These are phyloP conservation scores for Rhizoclosmatium globosum DNA, from an alignment of 192 early-diverging fungal species.

Conservation along the genomic window DNA sequence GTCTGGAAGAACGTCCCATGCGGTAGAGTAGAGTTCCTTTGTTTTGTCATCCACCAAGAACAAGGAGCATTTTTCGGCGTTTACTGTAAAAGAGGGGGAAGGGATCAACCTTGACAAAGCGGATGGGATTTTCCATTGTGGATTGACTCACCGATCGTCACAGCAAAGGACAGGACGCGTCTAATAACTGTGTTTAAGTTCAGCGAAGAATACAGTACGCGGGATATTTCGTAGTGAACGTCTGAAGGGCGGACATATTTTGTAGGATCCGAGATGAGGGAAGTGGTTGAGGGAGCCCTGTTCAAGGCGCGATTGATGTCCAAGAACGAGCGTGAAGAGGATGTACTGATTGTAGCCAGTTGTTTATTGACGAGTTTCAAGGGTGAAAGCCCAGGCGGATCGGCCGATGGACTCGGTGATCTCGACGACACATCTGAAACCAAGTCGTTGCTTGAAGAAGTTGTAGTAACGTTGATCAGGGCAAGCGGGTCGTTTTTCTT, in stretches of 20 bases:
- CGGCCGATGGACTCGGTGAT: not conserved
- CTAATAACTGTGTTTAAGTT: constrained; percentile 26
- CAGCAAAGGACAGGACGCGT: constrained; percentile 26
- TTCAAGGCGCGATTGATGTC: constrained; percentile 10
- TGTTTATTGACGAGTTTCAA: not conserved
- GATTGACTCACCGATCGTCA: not conserved
- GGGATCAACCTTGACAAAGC: not conserved
- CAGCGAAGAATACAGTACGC: constrained; percentile 24
- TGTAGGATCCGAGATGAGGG: not conserved
- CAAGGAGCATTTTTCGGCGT: constrained; percentile 34
- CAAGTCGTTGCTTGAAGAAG: not conserved
- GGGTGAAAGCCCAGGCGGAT: not conserved
- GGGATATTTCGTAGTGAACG: constrained; percentile 27
- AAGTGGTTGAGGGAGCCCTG: not conserved
- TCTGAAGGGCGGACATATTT: constrained; percentile 23
- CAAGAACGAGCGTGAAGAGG: not conserved
- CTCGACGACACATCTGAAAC: not conserved
- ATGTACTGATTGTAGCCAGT: not conserved
- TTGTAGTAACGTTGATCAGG: not conserved
- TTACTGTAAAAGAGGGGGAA: constrained; percentile 7
- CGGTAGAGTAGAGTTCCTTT: constrained; percentile 29
- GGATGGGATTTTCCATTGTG: too few species aligned
- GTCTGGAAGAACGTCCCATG: constrained; percentile 24
- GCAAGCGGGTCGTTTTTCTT: not conserved
- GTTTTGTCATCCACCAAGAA: constrained; percentile 32